Base-by-base conservation (phyloP, 352 stramenopile genomes). In the Discostella stelligera region DNA sequence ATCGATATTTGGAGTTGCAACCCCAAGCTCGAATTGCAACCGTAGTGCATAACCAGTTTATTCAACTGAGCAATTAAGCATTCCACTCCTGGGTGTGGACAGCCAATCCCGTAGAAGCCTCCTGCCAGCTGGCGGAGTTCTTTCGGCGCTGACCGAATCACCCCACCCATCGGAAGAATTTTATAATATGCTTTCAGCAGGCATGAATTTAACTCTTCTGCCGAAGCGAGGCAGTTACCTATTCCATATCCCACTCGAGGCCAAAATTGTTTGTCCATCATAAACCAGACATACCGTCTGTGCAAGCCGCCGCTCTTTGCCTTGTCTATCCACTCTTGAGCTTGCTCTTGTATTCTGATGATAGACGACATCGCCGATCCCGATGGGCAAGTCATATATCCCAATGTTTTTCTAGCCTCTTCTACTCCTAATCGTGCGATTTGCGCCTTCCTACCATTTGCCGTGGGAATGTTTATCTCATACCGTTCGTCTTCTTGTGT, bases 1-100 rank as follows among this genome's bases (percentile, higher is more conserved):
- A 59, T 59, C 3, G 21, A 59, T 11, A 59, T 27, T 59, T 59
- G 52, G 18, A 59, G 30, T 18, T 59, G 52, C 20, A 58, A n/a
- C 11, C 50, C 50, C n/a, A 58, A 6, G 30, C n/a, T 58, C 10
- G 50, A 32, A 23, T 18, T 58, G 5, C 27, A 32, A 32, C 27
- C 27, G 27, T 32, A 32, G 27, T 32, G 27, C 27, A 32, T 32
- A 5, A 32, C n/a, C 30, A 58, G n/a, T 25, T 27, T 23, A 16
- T 58, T 58, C 3, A 58, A 25, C 5, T 58, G 50, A 2, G 50
- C 32, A 9, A 23, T 16, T 21, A 44, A 62, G 14, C 54, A 62
- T 18, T 62, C 27, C 27, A 44, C 54, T 6, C 54, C 58, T 8
- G 54, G 54, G 16, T 58, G 50, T 32, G 50, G 50, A n/a, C 25